These are phyloP conservation scores for Encephalitozoon hellem DNA, from an alignment of 371 early-diverging fungal genomes.

Conservation along the genomic window DNA sequence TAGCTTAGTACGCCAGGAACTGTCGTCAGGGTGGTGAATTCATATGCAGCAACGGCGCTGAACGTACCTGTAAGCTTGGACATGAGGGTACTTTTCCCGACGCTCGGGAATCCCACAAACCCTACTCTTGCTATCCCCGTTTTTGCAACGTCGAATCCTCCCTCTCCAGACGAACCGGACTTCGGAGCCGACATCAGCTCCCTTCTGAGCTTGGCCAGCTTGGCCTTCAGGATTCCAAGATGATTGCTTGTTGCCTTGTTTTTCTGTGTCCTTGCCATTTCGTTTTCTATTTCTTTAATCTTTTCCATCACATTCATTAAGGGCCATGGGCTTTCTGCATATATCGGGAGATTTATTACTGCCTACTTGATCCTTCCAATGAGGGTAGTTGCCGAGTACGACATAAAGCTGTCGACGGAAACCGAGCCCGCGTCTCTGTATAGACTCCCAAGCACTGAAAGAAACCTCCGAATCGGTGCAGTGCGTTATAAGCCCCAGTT, in stretches of 20 bases:
- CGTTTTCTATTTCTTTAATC: conserved; percentile 64
- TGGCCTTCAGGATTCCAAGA: conserved; percentile 84
- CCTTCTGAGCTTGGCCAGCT: conserved; percentile 82
- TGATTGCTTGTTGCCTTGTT: conserved; percentile 92
- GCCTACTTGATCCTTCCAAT: background rate
- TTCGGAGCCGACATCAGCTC: conserved; percentile 74
- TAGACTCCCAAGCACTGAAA: background rate
- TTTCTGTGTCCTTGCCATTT: conserved; percentile 82
- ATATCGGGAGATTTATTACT: background rate
- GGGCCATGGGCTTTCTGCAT: background rate
- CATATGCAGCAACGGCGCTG: conserved; percentile 80
- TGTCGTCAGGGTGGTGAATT: conserved; percentile 90
- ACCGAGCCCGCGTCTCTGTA: background rate
- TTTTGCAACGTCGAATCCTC: conserved; percentile 81
- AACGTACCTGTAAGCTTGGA: conserved; percentile 83
- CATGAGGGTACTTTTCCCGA: conserved; percentile 89
- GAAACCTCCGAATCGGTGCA: background rate
- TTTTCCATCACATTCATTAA: conserved; percentile 59
- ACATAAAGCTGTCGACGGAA: background rate
- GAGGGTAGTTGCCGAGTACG: background rate
- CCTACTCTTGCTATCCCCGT: conserved; percentile 92
- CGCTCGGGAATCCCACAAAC: conserved; percentile 89
- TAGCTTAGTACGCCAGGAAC: conserved; percentile 79
- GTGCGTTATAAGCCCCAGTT: background rate
- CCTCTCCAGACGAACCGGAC: conserved; percentile 71